Evolutionary conservation across 495 filamentous ascomycete genomes (phyloP).

Genomic region (Amphirosellinia nigrospora): DNA sequence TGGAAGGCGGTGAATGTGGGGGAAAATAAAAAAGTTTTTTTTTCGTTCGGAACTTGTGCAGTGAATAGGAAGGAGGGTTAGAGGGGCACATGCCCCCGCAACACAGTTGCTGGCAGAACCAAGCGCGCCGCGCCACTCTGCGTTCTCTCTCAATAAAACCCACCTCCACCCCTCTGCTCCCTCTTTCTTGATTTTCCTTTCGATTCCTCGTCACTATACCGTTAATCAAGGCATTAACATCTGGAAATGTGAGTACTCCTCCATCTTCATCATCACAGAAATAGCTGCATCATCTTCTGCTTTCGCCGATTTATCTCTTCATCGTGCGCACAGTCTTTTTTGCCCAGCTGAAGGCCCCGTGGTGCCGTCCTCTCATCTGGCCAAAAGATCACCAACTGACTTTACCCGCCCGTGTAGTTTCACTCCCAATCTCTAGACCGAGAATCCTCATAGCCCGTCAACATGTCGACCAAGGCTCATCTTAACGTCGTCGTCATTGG

Average conservation of each 20-base stretch:
- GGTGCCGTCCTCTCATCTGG: not conserved
- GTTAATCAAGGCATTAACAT: constrained; percentile 33
- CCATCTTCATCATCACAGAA: not conserved
- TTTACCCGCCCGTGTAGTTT: not conserved
- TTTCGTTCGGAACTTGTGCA: constrained; percentile 29
- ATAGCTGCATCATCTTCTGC: not conserved
- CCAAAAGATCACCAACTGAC: constrained; percentile 10
- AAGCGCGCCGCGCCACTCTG: constrained; percentile 32
- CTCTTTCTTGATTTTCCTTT: constrained; percentile 38
- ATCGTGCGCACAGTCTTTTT: not conserved
- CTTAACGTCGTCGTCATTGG: constrained; percentile 99
- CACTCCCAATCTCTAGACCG: constrained; percentile 13
- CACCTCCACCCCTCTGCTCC: constrained; percentile 29
- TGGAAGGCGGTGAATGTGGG: constrained; percentile 28
- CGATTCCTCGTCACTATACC: constrained; percentile 32
- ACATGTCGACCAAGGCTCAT: constrained; percentile 56
- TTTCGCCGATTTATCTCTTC: not conserved
- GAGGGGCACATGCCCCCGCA: constrained; percentile 41
- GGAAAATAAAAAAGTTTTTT: constrained; percentile 28
- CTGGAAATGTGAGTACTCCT: constrained; percentile 28
- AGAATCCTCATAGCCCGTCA: constrained; percentile 13
- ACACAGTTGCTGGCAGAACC: constrained; percentile 29
- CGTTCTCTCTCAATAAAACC: constrained; percentile 40
- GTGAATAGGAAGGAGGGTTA: constrained; percentile 42
- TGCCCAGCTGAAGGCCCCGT: not conserved